Base-by-base conservation (phyloP, 2,329 filamentous ascomycete genomes). In the Penicillium oxalicum region DNA sequence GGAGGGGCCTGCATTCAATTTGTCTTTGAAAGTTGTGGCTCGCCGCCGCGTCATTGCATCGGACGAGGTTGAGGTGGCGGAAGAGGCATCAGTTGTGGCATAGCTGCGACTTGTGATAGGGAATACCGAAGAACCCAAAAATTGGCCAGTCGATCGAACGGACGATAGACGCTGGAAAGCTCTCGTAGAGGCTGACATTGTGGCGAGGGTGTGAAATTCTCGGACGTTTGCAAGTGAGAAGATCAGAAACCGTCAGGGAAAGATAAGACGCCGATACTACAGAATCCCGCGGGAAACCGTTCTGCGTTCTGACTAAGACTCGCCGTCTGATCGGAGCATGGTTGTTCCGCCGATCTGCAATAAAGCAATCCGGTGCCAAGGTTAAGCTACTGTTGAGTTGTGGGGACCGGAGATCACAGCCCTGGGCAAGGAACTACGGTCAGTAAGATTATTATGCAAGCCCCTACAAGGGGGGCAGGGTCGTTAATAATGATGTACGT, bases 1-100 rank as follows among this genome's bases (percentile, higher is more conserved):
- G 0, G 81, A 80, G 9, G 83, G 83, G 0, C 83, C 83, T 5
- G 77, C 68, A 60, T 86, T 85, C 43, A 86, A 72, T 47, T 78
- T 80, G 65, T 86, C 82, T 52, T 70, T 73, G 67, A 86, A 86
- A 2, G 71, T 68, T 11, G 79, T 84, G 28, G 68, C 71, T 49
- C 69, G 86, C 56, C 76, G 77, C 46, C 70, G 68, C 6, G 83
- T 86, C 44, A 43, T 56, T 45, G 56, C 57, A 61, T 72, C 85
- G 7, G 60, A 55, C 51, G 60, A 62, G 51, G 60, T 59, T 37
- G 58, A 49, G 40, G 61, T 65, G 48, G 66, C 65, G 54, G 65
- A 66, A 28, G 65, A 61, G 37, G 62, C 56, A 48, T 64, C 64
- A 18, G 68, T 68, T n/a, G 70, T 72, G 33, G 70, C 70, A 48